phyloP scores from a whole-genome alignment of 2,329 filamentous ascomycete species.

The Nemania abortiva region DNA sequence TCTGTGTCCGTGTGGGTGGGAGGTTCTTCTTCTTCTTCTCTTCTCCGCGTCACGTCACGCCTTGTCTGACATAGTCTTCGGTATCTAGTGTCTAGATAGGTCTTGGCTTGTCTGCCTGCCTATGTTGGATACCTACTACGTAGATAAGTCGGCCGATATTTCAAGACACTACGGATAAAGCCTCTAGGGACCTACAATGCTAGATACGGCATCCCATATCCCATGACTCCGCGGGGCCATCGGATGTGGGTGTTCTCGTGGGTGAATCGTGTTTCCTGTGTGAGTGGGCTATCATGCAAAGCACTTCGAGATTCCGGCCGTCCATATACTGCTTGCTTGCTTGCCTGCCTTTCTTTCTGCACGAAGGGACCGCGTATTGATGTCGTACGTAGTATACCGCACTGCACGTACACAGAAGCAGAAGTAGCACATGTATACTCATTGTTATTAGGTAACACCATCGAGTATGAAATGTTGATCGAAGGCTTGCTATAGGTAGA shows the following conservation, averaged over 20 bases:
- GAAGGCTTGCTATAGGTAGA: slow-evolving; percentile 1
- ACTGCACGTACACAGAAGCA: not conserved
- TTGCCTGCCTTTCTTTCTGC: not conserved
- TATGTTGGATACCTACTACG: not conserved
- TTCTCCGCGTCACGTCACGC: too few species aligned
- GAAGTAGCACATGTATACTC: not conserved
- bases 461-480: slow-evolving; percentile 2
- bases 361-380: slow-evolving; percentile 5
- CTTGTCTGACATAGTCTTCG: too few species aligned
- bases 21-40: not conserved
- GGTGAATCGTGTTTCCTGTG: slow-evolving; percentile 6
- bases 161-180: slow-evolving; percentile 14
- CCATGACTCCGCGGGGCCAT: slow-evolving; percentile 24
- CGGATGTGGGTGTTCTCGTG: slow-evolving; percentile 8
- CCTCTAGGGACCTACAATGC: not conserved
- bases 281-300: slow-evolving; percentile 4
- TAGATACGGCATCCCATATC: not conserved
- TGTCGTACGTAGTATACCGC: not conserved
- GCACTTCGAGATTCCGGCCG: not conserved
- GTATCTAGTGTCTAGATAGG: too few species aligned
- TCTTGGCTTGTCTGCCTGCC: slow-evolving; percentile 2
- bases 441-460: slow-evolving; percentile 33
- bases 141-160: not conserved
- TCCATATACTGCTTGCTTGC: not conserved
- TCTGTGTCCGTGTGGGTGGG: slow-evolving; percentile 7